These are phyloP conservation scores for Elsinoe australis DNA, from an alignment of 2,329 filamentous ascomycete species.

Conservation along the genomic window DNA sequence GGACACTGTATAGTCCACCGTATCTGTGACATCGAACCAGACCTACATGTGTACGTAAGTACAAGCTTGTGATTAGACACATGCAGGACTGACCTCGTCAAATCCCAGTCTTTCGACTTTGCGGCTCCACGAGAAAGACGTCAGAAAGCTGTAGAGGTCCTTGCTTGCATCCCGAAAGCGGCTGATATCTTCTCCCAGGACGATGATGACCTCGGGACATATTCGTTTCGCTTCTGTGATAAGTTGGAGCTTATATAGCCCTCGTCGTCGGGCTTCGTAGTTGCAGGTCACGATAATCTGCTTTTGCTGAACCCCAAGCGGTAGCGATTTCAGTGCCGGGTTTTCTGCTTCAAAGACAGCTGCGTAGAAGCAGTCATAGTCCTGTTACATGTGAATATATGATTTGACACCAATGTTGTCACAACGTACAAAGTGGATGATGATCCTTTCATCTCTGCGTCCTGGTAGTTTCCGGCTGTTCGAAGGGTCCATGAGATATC, in stretches of 20 bases:
- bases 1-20: constrained; percentile 71
- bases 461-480: constrained; percentile 19
- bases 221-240: constrained; percentile 70
- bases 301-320: constrained; percentile 84
- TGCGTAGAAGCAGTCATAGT: constrained; percentile 91
- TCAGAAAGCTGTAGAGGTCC: constrained; percentile 64
- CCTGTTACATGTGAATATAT: constrained; percentile 36
- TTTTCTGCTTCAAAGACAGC: constrained; percentile 79
- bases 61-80: too few relatives aligned
- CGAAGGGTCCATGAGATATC: constrained; percentile 9
- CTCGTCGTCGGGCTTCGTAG: constrained; percentile 70
- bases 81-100: constrained; percentile 59
- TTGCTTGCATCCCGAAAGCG: constrained; percentile 84
- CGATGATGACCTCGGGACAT: constrained; percentile 77
- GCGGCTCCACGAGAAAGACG: constrained; percentile 65
- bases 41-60: constrained; percentile 35
- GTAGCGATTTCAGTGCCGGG: constrained; percentile 61
- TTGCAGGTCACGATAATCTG: constrained; percentile 91
- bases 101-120: constrained; percentile 78
- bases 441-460: constrained; percentile 57
- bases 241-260: constrained; percentile 73
- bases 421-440: constrained; percentile 66
- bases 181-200: constrained; percentile 78
- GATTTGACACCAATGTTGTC: constrained; percentile 17
- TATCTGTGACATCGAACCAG: constrained; percentile 75